These are phyloP conservation scores for Ashbya aceris DNA, from an alignment of 1,139 yeast species.

Conservation along the genomic window DNA sequence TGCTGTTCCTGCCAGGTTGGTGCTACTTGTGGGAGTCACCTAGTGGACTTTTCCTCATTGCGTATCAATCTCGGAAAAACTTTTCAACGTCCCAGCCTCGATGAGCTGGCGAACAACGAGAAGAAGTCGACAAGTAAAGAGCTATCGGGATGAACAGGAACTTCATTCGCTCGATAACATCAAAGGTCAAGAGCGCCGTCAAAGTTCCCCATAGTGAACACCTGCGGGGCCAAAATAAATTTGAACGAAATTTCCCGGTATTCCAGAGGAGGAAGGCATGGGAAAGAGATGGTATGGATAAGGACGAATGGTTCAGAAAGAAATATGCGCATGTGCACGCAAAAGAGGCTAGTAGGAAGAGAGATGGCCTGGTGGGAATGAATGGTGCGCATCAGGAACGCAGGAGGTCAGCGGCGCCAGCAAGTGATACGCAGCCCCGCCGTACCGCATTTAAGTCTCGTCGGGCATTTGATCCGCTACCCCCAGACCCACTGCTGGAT, in stretches of 20 bases:
- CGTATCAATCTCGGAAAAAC: no score
- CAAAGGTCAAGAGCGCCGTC: slow-evolving; percentile 8
- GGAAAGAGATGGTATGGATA: slow-evolving; percentile 45
- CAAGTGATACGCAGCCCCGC: slow-evolving; percentile 8
- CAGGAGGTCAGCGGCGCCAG: no score
- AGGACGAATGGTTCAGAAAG: slow-evolving; percentile 45
- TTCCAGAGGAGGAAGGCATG: slow-evolving; percentile 41
- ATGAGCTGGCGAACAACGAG: background rate
- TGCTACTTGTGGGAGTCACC: no score
- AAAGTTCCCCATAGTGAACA: slow-evolving; percentile 8
- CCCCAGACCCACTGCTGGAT: slow-evolving; percentile 46
- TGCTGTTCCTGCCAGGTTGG: no score
- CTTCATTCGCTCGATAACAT: no score
- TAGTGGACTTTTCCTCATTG: no score
- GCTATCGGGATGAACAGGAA: no score
- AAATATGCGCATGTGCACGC: slow-evolving; percentile 56
- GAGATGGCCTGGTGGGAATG: slow-evolving; percentile 10
- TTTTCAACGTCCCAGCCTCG: background rate
- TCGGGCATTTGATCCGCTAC: slow-evolving; percentile 10
- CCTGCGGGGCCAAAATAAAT: slow-evolving; percentile 10
- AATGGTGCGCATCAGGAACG: slow-evolving; percentile 8
- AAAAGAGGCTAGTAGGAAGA: slow-evolving; percentile 13
- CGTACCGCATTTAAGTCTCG: slow-evolving; percentile 12
- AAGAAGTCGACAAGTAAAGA: background rate
- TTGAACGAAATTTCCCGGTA: slow-evolving; percentile 40